Evolutionary conservation across 768 basidiomycete genomes (phyloP).

Genomic region (Hebeloma cylindrosporum): DNA sequence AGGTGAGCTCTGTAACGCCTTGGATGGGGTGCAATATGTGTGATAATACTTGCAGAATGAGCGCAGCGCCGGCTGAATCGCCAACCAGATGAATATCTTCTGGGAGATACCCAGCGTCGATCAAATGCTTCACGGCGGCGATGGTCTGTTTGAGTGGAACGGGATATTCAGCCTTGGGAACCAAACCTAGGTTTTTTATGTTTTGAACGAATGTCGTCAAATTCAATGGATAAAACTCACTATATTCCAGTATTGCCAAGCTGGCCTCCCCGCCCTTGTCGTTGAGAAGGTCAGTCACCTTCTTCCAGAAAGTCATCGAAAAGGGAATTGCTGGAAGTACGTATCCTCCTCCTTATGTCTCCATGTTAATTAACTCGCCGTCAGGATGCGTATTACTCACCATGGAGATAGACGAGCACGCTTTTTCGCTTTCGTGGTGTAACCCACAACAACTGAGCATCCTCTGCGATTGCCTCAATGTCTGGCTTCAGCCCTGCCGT

Average conservation of each 20-base stretch:
- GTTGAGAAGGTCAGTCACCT: conserved; percentile 10
- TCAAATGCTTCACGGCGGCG: conserved; percentile 28
- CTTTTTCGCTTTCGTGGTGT: conserved; percentile 17
- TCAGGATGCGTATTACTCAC: conserved; percentile 9
- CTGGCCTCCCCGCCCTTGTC: conserved; percentile 14
- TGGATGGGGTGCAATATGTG: conserved; percentile 32
- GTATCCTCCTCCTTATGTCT: conserved; percentile 17
- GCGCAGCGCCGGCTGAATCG: conserved; percentile 37
- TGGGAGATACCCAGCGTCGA: conserved; percentile 29
- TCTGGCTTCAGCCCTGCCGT: conserved; percentile 6
- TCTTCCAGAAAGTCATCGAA: conserved; percentile 9
- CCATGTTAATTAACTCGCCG: not conserved
- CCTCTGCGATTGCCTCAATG: conserved; percentile 14
- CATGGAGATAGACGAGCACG: conserved; percentile 20
- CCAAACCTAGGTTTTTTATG: conserved; percentile 21
- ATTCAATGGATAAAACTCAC: conserved; percentile 12
- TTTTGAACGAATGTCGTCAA: not conserved
- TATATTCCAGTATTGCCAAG: conserved; percentile 19
- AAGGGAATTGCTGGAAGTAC: conserved; percentile 11
- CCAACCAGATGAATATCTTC: conserved; percentile 34
- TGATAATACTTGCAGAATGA: conserved; percentile 30
- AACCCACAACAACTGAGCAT: conserved; percentile 16
- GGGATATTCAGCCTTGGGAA: conserved; percentile 27
- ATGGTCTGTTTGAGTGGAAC: conserved; percentile 30
- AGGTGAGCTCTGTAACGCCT: conserved; percentile 21